Evolutionary conservation across 176 grass and related monocot species (phyloP).

Genomic region (Lolium perenne): DNA sequence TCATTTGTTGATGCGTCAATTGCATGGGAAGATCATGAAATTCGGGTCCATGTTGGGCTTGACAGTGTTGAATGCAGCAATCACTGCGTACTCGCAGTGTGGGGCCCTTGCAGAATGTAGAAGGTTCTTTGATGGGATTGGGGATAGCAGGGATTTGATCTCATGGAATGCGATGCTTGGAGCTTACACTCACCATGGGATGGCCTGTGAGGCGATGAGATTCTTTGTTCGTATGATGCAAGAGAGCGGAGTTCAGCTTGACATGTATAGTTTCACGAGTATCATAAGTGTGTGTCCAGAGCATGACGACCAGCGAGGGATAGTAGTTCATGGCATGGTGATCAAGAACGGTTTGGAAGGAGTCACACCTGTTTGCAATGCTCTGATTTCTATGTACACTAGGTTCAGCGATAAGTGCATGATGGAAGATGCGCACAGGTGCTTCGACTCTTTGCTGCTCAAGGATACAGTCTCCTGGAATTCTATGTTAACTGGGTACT

Average conservation of each 20-base stretch:
- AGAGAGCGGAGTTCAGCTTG: constrained; percentile 33
- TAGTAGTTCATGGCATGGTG: constrained; percentile 50
- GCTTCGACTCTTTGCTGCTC: constrained; percentile 46
- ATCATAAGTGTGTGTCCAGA: constrained; percentile 52
- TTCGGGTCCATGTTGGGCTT: constrained; percentile 34
- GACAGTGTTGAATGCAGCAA: constrained; percentile 59
- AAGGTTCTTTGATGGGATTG: constrained; percentile 65
- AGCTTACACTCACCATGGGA: constrained; percentile 49
- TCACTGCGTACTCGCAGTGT: constrained; percentile 58
- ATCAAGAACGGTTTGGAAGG: constrained; percentile 54
- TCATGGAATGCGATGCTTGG: constrained; percentile 79
- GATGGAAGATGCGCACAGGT: constrained; percentile 68
- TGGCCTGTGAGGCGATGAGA: constrained; percentile 19
- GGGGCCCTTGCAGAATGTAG: constrained; percentile 38
- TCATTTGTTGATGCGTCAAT: constrained; percentile 44
- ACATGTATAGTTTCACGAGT: constrained; percentile 76
- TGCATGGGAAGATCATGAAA: constrained; percentile 65
- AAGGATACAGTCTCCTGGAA: constrained; percentile 72
- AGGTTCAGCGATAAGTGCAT: constrained; percentile 35
- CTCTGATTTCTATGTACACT: constrained; percentile 67
- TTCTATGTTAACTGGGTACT: constrained; percentile 67
- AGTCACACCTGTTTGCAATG: constrained; percentile 53
- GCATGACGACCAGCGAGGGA: constrained; percentile 36
- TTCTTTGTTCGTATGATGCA: constrained; percentile 60
- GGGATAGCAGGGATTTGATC: constrained; percentile 54